Base-by-base conservation (phyloP, 164 flowering plant genomes). In the Umbilicus rupestris region DNA sequence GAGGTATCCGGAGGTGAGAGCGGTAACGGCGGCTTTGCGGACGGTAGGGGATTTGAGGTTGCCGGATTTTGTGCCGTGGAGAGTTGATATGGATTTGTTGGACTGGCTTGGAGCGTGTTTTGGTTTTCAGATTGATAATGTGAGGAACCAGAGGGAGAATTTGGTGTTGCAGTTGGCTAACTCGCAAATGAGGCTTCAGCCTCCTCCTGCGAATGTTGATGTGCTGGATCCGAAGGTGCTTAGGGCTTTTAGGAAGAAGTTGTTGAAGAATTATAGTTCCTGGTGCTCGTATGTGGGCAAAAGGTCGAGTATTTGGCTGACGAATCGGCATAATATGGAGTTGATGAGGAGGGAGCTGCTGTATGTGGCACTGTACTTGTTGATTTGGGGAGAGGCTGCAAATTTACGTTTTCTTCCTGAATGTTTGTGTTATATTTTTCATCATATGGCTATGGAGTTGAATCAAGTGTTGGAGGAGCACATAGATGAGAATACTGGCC, bases 371-470 rank as follows among this genome's bases (percentile, higher is more conserved):
- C 83, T 93, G 20, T 90, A 82, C 62, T 84, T 93, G 9, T 77
- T 93, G 2, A 76, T 93, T 6, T 93, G 98, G 98, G 98, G 97
- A 14, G 99, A 94, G 72, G 70, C 96, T 0, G 99, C 86, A 0
- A 94, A 94, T 60, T 75, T 94, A 37, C 75, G 99, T 0, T 91
- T 94, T 46, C 41, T 69, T 1, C 97, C 99, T 0, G 99, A 94
- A 59, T 89, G 95, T 68, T 30, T 94, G 7, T 91, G 91, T 69
- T 94, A 88, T 65, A 80, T 94, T 10, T 94, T 77, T 66, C 97
- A 94, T 69, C 77, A 85, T 37, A 84, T 89, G 96, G 92, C 93
- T 0, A 68, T 75, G 79, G 97, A 94, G 59, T 75, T 94, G 2
- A 88, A 89, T 70, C 46, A 73, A 46, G 74, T 89, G 39, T 77